These are phyloP conservation scores for Cyberlindnera galapagoensis DNA, from an alignment of 805 yeast species.

Conservation along the genomic window DNA sequence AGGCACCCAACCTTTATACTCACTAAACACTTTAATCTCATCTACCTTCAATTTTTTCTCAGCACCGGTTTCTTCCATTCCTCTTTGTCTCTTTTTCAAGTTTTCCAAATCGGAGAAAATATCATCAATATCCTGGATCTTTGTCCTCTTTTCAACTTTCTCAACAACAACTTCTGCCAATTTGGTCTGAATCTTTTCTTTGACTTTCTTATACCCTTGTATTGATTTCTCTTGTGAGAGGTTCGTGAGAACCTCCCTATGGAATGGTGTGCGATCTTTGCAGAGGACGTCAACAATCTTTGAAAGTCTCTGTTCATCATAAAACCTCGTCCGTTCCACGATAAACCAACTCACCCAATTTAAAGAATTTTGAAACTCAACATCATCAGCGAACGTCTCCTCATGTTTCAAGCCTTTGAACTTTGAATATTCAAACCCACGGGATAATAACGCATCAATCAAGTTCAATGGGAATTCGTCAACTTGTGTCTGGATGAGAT, in stretches of 20 bases:
- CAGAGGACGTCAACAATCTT: conserved; percentile 13
- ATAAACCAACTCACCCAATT: conserved; percentile 17
- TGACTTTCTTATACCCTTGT: not conserved
- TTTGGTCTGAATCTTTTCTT: not conserved
- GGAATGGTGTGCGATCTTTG: no score
- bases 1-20: conserved; percentile 38
- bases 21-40: conserved; percentile 13
- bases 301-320: not conserved
- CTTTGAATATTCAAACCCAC: conserved; percentile 12
- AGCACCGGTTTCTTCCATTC: conserved; percentile 9
- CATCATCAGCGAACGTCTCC: conserved; percentile 1
- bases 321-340: conserved; percentile 2
- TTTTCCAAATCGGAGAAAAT: conserved; percentile 25
- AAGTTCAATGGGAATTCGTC: conserved; percentile 19
- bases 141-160: conserved; percentile 4
- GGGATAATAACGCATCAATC: conserved; percentile 10
- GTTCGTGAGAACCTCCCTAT: no score
- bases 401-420: conserved; percentile 3
- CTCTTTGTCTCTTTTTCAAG: conserved; percentile 25
- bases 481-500: conserved; percentile 13
- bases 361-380: conserved; percentile 6
- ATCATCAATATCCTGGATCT: conserved; percentile 15
- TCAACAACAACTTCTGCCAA: not conserved
- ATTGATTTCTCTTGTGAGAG: not conserved
- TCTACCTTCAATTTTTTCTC: conserved; percentile 1